Conservation (phyloP, 2,329 filamentous ascomycete genomes). For the Aspergillus fischeri region DNA sequence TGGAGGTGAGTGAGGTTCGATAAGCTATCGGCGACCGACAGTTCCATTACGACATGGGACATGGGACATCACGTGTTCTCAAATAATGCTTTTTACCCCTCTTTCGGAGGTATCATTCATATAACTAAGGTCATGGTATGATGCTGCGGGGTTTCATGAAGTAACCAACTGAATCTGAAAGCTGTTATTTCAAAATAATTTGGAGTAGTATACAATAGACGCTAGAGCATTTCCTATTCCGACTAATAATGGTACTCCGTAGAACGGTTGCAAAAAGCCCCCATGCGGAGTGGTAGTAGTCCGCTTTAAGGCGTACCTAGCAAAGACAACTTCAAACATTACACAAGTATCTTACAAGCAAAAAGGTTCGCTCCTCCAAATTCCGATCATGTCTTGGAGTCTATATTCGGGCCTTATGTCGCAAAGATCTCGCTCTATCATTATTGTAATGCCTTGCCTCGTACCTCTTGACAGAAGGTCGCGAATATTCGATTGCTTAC, state of each 20-base stretch:
- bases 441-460: too few species aligned
- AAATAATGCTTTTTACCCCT: not conserved
- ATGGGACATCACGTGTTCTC: slow-evolving; percentile 7
- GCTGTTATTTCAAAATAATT: not conserved
- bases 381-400: too few species aligned
- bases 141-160: not conserved
- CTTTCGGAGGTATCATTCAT: not conserved
- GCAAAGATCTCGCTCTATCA: not conserved
- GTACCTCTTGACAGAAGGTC: not conserved
- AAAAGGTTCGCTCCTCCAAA: too few species aligned
- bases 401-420: not conserved
- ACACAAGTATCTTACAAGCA: too few species aligned
- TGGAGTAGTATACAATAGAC: not conserved
- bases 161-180: not conserved
- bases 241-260: not conserved
- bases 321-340: not conserved
- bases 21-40: not conserved
- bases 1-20: not conserved
- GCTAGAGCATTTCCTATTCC: not conserved
- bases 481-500: not conserved
- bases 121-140: not conserved
- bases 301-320: not conserved
- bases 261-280: too few species aligned
- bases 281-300: not conserved
- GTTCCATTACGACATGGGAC: slow-evolving; percentile 9